Percentiles rank a stretch among this genome's conserved stretches.
Conservation (phyloP, 208 protist species). For the Leishmania turanica region DNA sequence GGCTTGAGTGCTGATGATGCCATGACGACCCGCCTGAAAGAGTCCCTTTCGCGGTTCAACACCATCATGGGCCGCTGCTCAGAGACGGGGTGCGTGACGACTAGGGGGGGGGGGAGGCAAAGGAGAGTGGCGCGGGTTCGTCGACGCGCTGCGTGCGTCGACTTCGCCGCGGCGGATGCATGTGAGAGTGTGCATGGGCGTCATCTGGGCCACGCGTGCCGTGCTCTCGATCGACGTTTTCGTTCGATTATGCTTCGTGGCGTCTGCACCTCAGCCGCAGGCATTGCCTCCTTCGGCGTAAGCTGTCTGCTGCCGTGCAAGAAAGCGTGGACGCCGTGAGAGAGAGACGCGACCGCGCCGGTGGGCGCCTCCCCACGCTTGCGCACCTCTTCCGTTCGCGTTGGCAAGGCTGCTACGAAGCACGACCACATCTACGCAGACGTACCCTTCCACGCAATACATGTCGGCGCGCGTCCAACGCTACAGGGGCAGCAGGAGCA, state of each 20-base stretch:
- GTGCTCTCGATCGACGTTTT: not conserved
- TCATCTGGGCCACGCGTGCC: not conserved
- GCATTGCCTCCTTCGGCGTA: not conserved
- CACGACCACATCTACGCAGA: slow-evolving; percentile 9
- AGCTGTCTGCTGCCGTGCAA: slow-evolving; percentile 8
- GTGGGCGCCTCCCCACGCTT: not conserved
- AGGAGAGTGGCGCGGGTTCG: not conserved
- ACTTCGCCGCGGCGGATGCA: not conserved
- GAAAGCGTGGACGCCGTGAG: not conserved
- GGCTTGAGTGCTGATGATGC: not conserved
- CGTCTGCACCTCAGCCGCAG: not conserved
- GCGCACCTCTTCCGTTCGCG: not conserved
- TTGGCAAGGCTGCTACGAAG: not conserved
- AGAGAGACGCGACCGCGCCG: not conserved
- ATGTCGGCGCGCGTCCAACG: no score
- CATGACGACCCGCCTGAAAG: not conserved
- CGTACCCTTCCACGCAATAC: not conserved
- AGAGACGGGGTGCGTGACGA: not conserved
- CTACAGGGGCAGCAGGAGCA: no score
- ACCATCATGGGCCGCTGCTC: not conserved
- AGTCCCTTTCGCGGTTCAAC: not conserved
- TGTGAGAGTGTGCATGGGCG: not conserved
- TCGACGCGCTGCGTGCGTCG: not conserved
- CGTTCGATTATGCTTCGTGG: not conserved
- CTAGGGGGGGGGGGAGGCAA: not conserved